Base-by-base conservation (phyloP, 495 filamentous ascomycete species). In the Evansstolkia leycettana region DNA sequence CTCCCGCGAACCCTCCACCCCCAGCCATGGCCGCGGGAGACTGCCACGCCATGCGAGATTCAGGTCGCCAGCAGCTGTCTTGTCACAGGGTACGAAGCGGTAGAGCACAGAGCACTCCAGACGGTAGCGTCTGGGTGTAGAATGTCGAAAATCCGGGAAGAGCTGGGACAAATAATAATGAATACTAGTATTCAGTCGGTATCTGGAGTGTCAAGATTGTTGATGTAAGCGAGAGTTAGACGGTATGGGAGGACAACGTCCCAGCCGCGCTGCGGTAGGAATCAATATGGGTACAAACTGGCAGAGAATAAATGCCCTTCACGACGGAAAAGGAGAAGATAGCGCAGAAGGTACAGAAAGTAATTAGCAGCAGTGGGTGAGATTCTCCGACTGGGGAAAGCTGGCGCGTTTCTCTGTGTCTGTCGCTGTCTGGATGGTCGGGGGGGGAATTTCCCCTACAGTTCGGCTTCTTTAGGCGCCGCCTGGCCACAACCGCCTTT, bases 21-120 rank as follows among this genome's bases (percentile, higher is more conserved):
- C 72, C 70, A 59, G 68, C 73, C 78, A 80, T 80, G 61, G 65
- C 67, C 50, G 70, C 68, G 50, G 64, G 65, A 51, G 67, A 70
- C 59, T 74, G 74, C 72, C 75, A 74, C 58, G 69, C 71, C 74
- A 79, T 76, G 39, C 42, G 38, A 39, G 31, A n/a, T 13, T 32
- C 16, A 28, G 10, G 2, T 18, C 34, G 24, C 34, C 15, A 24
- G 33, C 34, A 13, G 34, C 14, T 23, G 27, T 28, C 34, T 16
- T 35, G 9, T 10, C 2, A 28, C 33, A 9, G 20, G 20, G 20
- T 23, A 9, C 9, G 20, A 23, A 23, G 20, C 9, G 20, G 20
- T 25, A 28, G 9, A 27, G 30, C 15, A 40, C 8, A 28, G 9
- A 27, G 30, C 15, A 40, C 8, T n/a, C 34, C 23, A 28, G 25